phyloP scores from a whole-genome alignment of 73 alveolate species.

The Uronychia setigera region DNA sequence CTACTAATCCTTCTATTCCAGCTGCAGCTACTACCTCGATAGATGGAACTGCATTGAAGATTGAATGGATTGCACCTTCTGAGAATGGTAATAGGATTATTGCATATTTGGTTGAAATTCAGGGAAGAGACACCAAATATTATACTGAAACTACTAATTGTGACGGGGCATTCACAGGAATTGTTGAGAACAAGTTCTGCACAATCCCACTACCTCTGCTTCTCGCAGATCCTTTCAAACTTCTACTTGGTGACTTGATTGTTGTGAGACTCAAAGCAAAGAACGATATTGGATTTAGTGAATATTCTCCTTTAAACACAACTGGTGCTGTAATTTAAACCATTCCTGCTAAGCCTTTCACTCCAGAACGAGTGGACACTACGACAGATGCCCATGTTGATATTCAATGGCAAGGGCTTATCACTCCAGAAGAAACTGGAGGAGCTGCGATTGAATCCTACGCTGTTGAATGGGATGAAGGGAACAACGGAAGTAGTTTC shows the following conservation, averaged over 20 bases:
- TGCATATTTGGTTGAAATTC: neutral
- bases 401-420: conserved; percentile 20
- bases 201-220: conserved; percentile 23
- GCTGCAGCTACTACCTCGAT: conserved; percentile 20
- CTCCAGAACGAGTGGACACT: conserved; percentile 38
- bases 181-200: conserved; percentile 15
- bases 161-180: conserved; percentile 16
- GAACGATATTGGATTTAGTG: conserved; percentile 27
- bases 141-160: conserved; percentile 34
- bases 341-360: conserved; percentile 5
- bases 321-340: conserved; percentile 2
- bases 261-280: conserved; percentile 27
- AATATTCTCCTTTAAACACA: conserved; percentile 12
- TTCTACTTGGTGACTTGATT: conserved; percentile 10
- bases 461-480: conserved; percentile 61
- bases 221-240: neutral
- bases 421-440: conserved; percentile 4
- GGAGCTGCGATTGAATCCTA: conserved; percentile 36
- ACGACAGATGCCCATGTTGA: conserved; percentile 24
- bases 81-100: conserved; percentile 15
- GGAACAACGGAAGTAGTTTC: neutral
- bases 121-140: conserved; percentile 5
- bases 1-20: conserved; percentile 28
- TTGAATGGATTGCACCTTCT: conserved; percentile 29
- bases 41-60: conserved; percentile 17